Base-by-base conservation (phyloP, 805 yeast genomes). In the Candida insectorum region DNA sequence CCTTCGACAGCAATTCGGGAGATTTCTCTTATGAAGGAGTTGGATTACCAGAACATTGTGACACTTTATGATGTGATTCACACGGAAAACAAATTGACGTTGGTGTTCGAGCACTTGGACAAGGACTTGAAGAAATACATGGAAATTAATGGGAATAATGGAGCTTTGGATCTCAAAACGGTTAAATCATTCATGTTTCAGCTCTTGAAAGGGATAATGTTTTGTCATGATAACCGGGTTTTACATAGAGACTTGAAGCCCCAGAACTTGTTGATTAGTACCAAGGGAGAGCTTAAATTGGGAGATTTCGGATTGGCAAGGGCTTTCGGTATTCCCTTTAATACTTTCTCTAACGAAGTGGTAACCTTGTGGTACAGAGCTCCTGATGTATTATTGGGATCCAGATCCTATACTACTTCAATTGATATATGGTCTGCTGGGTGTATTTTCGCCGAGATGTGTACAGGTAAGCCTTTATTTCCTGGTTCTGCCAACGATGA, bases 361-460 rank as follows among this genome's bases (percentile, higher is more conserved):
- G 98, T 93, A 28, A 93, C 98, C 0, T 67, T 93, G 43, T 93
- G 98, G 98, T 91, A 91, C 61, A 76, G 98, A 44, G 96, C 97
- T 0, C 98, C 98, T 0, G 98, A 91, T 56, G 97, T 93, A 19
- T 67, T 93, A 33, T 71, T 93, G 52, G 98, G 98, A 2, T 87
- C 96, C 3, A 78, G 96, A 48, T 91, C 94, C 36, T 93, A 93
- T 61, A 85, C 96, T 28, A 93, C 98, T 0, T 89, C 96, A 6
- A 94, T 93, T 40, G 98, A 93, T 56, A 86, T 93, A 65, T 93
- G 98, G 98, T 87, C 96, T 12, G 94, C 96, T 11, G 98, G 98
- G 11, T 93, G 98, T 62, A 93, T 93, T 34, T 75, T 93, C 57
- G 97, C 97, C 3, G 98, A 93, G 55, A 91, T 93, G 97, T 83